phyloP scores from a whole-genome alignment of 2,329 filamentous ascomycete species.

The Clarireedia sp. region DNA sequence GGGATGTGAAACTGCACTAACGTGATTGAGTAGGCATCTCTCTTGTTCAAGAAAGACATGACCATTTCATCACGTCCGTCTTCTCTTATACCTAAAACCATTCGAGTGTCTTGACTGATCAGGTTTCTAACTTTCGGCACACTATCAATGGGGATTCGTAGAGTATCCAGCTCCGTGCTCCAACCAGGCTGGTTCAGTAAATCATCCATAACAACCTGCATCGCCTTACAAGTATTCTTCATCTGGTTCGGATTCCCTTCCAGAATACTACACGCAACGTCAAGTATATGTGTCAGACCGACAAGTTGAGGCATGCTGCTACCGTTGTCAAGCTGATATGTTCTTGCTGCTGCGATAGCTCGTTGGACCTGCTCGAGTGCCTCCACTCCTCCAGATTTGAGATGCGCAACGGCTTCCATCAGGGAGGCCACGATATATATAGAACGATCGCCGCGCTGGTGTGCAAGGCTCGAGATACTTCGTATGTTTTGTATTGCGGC shows the following conservation, averaged over 20 bases:
- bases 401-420: constrained; percentile 61
- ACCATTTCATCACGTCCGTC: constrained; percentile 47
- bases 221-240: constrained; percentile 49
- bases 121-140: constrained; percentile 40
- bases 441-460: constrained; percentile 51
- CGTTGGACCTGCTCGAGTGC: constrained; percentile 62
- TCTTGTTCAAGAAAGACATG: constrained; percentile 52
- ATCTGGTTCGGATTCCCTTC: constrained; percentile 52
- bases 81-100: constrained; percentile 43
- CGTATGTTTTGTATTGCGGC: constrained; percentile 62
- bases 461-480: constrained; percentile 51
- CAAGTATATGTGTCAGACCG: constrained; percentile 57
- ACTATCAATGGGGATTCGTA: constrained; percentile 46
- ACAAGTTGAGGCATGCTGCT: constrained; percentile 59
- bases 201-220: constrained; percentile 57
- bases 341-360: constrained; percentile 66
- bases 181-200: constrained; percentile 32
- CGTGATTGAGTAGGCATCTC: constrained; percentile 40
- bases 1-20: constrained; percentile 13
- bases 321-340: constrained; percentile 59
- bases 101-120: constrained; percentile 49
- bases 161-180: constrained; percentile 37
- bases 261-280: constrained; percentile 58
- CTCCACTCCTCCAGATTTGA: constrained; percentile 57
- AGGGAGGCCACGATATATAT: constrained; percentile 58